Percentiles rank a stretch among this genome's conserved stretches.
phyloP scores from a whole-genome alignment of 345 rosid genomes.

The Citrus sp. region DNA sequence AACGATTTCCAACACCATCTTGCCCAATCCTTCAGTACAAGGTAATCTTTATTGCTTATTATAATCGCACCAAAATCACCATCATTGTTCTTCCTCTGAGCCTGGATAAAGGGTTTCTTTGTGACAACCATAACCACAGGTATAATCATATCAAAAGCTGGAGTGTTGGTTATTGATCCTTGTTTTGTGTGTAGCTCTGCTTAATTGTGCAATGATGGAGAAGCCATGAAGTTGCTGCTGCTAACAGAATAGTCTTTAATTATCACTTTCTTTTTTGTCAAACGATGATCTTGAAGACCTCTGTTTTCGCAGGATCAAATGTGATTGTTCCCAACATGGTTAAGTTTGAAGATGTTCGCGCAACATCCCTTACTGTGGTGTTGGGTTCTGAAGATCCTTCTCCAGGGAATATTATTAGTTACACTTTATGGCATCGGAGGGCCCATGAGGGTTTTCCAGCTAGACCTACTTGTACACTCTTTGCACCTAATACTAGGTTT shows the following conservation, averaged over 20 bases:
- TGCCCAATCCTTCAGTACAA: conserved; percentile 21
- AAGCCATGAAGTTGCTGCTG: conserved; percentile 2
- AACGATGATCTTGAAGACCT: background rate
- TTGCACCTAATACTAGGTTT: conserved; percentile 57
- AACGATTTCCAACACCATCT: conserved; percentile 30
- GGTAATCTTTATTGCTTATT: conserved; percentile 34
- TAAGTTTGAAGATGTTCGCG: conserved; percentile 60
- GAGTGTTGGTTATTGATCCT: background rate
- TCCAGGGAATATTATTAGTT: conserved; percentile 37
- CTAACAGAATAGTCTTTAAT: conserved; percentile 6
- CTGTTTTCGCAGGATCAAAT: conserved; percentile 29
- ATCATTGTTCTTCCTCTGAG: background rate
- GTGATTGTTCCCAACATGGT: conserved; percentile 34
- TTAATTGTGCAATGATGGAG: conserved; percentile 3
- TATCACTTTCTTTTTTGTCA: background rate
- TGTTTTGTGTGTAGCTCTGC: background rate
- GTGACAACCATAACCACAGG: background rate
- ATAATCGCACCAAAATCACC: background rate
- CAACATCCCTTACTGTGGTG: conserved; percentile 63
- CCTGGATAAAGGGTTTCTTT: background rate
- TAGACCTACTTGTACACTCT: conserved; percentile 69
- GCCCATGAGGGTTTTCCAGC: conserved; percentile 49
- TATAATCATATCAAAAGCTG: background rate
- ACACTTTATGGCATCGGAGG: conserved; percentile 81
- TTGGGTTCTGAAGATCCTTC: conserved; percentile 45